Evolutionary conservation across 768 basidiomycete genomes (phyloP).

Genomic region (Suillus weaverae): DNA sequence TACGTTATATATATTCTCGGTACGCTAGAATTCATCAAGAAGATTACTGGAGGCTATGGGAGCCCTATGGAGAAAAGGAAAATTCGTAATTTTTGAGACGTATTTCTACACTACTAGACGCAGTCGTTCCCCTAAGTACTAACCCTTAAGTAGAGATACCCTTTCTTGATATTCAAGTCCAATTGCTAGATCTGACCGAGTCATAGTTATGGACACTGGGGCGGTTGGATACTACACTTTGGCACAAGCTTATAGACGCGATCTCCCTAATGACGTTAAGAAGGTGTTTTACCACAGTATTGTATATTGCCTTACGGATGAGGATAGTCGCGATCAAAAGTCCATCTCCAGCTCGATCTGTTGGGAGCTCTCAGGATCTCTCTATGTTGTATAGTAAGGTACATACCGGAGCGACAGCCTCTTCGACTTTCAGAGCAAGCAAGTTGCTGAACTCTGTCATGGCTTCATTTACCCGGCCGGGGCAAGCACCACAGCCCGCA

Average conservation of each 20-base stretch:
- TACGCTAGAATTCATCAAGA: background rate
- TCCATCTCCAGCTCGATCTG: conserved; percentile 16
- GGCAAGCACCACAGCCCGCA: conserved; percentile 3
- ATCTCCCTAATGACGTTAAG: background rate
- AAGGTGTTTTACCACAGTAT: background rate
- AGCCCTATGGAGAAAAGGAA: background rate
- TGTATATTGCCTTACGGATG: background rate
- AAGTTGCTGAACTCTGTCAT: conserved; percentile 19
- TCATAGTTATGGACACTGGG: background rate
- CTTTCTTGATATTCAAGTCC: background rate
- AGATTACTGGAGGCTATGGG: background rate
- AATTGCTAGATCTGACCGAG: background rate
- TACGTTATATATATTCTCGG: background rate
- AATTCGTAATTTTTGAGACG: background rate
- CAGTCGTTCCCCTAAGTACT: background rate
- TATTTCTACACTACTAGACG: background rate
- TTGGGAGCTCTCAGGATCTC: background rate
- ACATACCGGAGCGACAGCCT: conserved; percentile 14
- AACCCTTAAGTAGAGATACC: background rate
- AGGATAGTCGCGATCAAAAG: conserved; percentile 4
- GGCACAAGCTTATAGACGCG: background rate
- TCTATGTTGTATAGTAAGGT: background rate
- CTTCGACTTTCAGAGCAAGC: conserved; percentile 18
- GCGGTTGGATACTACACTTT: background rate
- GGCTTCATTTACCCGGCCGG: conserved; percentile 7